A percentile compares a stretch with the other conserved stretches of the same genome.
Evolutionary conservation across 441 rosid species (phyloP).

Genomic region (Codiaeum variegatum): DNA sequence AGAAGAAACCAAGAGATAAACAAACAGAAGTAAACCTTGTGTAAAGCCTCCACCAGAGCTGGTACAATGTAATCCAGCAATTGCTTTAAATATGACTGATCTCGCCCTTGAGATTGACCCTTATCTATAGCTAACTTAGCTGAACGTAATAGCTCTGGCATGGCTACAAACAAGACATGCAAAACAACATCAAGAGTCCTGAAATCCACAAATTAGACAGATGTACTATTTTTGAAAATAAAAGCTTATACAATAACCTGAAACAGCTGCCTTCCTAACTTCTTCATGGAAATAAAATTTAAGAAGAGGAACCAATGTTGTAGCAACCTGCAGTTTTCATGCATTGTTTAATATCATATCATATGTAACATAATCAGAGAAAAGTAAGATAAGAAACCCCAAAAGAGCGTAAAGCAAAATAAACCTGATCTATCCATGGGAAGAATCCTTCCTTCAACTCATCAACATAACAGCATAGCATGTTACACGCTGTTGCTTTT

Average conservation of each 20-base stretch:
- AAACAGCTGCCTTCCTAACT: conserved; percentile 99
- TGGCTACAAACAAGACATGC: conserved; percentile 41
- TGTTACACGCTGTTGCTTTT: conserved; percentile 92
- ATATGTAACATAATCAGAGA: background rate
- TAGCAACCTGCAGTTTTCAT: conserved; percentile 63
- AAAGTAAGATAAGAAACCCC: conserved; percentile 6
- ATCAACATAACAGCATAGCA: conserved; percentile 95
- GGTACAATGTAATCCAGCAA: conserved; percentile 87
- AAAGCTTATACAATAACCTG: conserved; percentile 54
- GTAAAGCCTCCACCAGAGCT: conserved; percentile 88
- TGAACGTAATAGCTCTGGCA: conserved; percentile 93
- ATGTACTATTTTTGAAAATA: background rate
- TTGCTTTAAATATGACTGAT: conserved; percentile 82
- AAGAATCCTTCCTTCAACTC: conserved; percentile 95
- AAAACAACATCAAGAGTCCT: background rate
- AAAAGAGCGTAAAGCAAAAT: background rate
- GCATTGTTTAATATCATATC: conserved; percentile 3
- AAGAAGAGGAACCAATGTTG: conserved; percentile 90
- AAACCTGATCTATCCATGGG: conserved; percentile 94
- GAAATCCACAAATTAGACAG: background rate
- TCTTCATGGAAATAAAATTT: conserved; percentile 99
- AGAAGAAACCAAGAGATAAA: background rate
- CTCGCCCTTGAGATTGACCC: conserved; percentile 81
- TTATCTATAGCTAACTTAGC: conserved; percentile 95
- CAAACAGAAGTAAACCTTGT: conserved; percentile 50